phyloP scores from a whole-genome alignment of 495 filamentous ascomycete genomes.

The Talaromyces borbonicus region DNA sequence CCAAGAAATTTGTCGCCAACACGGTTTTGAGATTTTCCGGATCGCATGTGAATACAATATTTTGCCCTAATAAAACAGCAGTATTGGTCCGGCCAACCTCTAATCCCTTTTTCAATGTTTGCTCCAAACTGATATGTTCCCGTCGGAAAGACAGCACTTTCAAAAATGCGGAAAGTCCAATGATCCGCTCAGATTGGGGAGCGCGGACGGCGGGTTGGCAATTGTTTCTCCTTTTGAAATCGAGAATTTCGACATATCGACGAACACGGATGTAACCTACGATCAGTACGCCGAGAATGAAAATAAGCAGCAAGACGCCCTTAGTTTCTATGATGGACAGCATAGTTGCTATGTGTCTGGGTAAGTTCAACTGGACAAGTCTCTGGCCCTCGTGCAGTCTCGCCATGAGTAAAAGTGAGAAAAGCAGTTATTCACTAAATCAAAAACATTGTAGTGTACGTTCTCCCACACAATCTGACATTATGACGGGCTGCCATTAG shows the following conservation, averaged over 20 bases:
- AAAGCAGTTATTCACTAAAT: not conserved
- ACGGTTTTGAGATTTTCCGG: slow-evolving; percentile 56
- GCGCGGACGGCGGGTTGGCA: not conserved
- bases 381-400: not conserved
- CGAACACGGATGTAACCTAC: not conserved
- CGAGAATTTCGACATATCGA: not conserved
- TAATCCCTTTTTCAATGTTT: not conserved
- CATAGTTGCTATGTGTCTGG: not conserved
- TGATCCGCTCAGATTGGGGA: not conserved
- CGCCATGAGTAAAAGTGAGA: not conserved
- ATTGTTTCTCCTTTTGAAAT: not conserved
- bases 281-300: not conserved
- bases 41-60: slow-evolving; percentile 36
- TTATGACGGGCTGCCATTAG: not conserved
- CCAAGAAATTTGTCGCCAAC: slow-evolving; percentile 47
- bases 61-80: slow-evolving; percentile 10
- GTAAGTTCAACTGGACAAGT: not conserved
- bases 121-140: not conserved
- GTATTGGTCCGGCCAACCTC: not conserved
- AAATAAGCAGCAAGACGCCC: not conserved
- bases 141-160: not conserved
- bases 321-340: not conserved
- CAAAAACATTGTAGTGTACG: not conserved
- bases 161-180: not conserved
- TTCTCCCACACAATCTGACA: not conserved